Conservation (phyloP, 306 rosid genomes). For the Vigna hirtella region DNA sequence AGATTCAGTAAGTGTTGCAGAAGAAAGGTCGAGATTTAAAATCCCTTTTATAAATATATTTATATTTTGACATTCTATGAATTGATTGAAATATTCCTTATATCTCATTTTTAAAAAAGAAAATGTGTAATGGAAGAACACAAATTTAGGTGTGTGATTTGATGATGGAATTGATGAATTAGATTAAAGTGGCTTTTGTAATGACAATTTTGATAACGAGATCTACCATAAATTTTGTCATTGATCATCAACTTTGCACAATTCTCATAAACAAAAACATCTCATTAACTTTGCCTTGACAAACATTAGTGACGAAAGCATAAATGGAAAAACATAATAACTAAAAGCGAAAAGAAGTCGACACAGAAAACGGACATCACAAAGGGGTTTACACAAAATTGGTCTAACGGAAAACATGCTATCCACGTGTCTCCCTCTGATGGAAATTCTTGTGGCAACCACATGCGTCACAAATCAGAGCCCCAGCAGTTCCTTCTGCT, state of each 20-base stretch:
- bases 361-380: not conserved
- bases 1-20: too few species aligned
- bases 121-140: too few species aligned
- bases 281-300: not conserved
- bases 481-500: constrained; percentile 50
- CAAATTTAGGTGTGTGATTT: too few species aligned
- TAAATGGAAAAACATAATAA: not conserved
- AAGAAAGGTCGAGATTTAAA: too few species aligned
- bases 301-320: not conserved
- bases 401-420: not conserved
- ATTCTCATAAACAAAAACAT: not conserved
- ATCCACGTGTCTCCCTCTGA: constrained; percentile 14
- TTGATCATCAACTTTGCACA: not conserved
- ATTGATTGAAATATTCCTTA: too few species aligned
- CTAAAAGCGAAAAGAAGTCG: not conserved
- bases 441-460: constrained; percentile 75
- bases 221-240: not conserved
- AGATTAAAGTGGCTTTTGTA: too few species aligned
- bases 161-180: too few species aligned
- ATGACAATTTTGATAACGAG: too few species aligned
- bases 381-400: not conserved
- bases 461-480: constrained; percentile 74
- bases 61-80: too few species aligned
- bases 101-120: too few species aligned
- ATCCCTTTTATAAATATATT: too few species aligned